A percentile compares a stretch with the other conserved stretches of the same genome.
These are phyloP conservation scores for Tylopilus vinaceipallidus DNA, from an alignment of 768 basidiomycete species.

Conservation along the genomic window DNA sequence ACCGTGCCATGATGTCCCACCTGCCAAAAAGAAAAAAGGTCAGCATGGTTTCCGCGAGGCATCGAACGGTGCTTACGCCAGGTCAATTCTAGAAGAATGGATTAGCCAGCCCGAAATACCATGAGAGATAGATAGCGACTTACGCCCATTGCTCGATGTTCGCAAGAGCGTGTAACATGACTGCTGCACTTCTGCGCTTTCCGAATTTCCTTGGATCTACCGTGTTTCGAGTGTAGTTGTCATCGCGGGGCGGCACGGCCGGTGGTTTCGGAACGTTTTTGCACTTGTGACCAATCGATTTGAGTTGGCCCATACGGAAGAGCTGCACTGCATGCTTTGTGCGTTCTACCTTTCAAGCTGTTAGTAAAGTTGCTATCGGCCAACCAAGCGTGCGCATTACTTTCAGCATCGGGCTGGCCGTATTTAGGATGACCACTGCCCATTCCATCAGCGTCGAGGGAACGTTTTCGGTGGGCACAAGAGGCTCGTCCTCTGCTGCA, in stretches of 20 bases:
- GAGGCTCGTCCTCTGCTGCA: background rate
- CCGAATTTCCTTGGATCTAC: slow-evolving; percentile 60
- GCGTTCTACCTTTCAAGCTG: slow-evolving; percentile 46
- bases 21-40: background rate
- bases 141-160: background rate
- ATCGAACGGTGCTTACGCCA: background rate
- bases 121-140: background rate
- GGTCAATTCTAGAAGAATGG: background rate
- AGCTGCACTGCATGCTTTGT: slow-evolving; percentile 67
- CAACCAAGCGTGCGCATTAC: background rate
- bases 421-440: slow-evolving; percentile 78
- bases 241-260: slow-evolving; percentile 47
- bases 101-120: background rate
- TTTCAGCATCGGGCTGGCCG: slow-evolving; percentile 32
- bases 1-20: background rate
- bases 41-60: no score
- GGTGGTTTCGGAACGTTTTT: slow-evolving; percentile 51
- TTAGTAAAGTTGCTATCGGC: background rate
- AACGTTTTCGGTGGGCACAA: slow-evolving; percentile 10
- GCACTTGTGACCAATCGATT: slow-evolving; percentile 60
- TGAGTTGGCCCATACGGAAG: slow-evolving; percentile 67
- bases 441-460: slow-evolving; percentile 75
- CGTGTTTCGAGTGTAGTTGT: slow-evolving; percentile 44
- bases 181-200: slow-evolving; percentile 53
- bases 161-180: background rate